These are phyloP conservation scores for Blastomyces silverae DNA, from an alignment of 2,329 filamentous ascomycete genomes.

Conservation along the genomic window DNA sequence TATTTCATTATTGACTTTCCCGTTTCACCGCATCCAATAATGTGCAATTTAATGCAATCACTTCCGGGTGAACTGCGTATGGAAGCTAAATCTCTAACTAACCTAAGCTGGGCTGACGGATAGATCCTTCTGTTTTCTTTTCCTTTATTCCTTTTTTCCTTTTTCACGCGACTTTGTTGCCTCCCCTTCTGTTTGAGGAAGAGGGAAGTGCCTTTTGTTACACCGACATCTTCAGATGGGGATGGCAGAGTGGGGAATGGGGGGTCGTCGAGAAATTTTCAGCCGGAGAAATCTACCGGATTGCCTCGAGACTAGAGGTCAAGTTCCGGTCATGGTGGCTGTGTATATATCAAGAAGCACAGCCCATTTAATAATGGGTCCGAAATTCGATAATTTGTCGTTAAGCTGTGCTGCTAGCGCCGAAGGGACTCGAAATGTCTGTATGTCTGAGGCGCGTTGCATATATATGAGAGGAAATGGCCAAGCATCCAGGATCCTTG, in stretches of 20 bases:
- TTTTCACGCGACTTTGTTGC: not conserved
- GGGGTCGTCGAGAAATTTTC: not conserved
- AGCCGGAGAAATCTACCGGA: not conserved
- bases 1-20: not conserved
- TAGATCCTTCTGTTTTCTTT: not conserved
- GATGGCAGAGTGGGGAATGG: not conserved
- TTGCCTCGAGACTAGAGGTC: not conserved
- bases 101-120: not conserved
- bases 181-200: too few relatives aligned
- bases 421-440: not conserved
- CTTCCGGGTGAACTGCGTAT: not conserved
- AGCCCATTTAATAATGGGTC: not conserved
- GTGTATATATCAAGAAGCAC: not conserved
- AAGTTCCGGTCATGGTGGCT: not conserved
- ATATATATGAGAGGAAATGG: not conserved
- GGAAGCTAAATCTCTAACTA: not conserved
- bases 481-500: not conserved
- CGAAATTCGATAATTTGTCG: not conserved
- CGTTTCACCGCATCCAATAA: conserved; percentile 1
- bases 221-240: not conserved
- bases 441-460: not conserved
- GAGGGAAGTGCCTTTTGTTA: not conserved
- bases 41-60: not conserved
- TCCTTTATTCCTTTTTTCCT: not conserved
- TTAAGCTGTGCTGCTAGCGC: not conserved